Base-by-base conservation (phyloP, 2,329 filamentous ascomycete species). In the Thermomyces lanuginosus region DNA sequence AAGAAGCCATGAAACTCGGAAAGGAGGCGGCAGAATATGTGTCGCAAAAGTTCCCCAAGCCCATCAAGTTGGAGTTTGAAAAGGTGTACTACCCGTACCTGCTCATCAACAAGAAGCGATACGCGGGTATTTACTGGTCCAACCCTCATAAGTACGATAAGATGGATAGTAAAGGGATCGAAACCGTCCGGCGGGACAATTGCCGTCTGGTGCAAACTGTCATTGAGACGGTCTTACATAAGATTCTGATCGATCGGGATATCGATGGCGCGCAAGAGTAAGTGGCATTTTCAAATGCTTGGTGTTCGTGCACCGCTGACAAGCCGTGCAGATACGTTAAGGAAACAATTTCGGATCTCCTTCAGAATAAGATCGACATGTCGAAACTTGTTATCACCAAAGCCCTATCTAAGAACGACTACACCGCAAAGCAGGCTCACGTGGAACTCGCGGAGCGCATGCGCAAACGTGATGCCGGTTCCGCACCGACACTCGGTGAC, bases 161-260 rank as follows among this genome's bases (percentile, higher is more conserved):
- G 64, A 98, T 98, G 91, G 89, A 98, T 55, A 95, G 82, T 33
- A 98, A 98, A 53, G 89, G 89, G 64, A 95, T 98, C 39, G 89
- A 98, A 56, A 98, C 89, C 3, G 91, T 98, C 24, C 76, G 89
- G 40, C 69, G 89, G 65, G 89, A 98, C 53, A 98, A 98, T 49
- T 98, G 89, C 49, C 65, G 89, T 27, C 61, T 98, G 33, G 89
- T 95, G 9, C 86, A 95, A 54, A 93, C 79, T 3, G 89, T 95
- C 32, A 95, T 98, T 44, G 89, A 98, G 55, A 95, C 89, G 30
- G 86, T 92, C 12, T 58, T 98, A 37, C 71, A 82, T 40, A 95
- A 93, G 76, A 81, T 98, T 43, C 59, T 98, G 42, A 93, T 98
- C 36, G 84, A 98, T 39, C 76, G 73, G 40, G 83, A 98, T 49